Evolutionary conservation across 768 basidiomycete genomes (phyloP), one percentile per base, ranked within the genome.

Genomic region (Trametes cinnabarina): DNA sequence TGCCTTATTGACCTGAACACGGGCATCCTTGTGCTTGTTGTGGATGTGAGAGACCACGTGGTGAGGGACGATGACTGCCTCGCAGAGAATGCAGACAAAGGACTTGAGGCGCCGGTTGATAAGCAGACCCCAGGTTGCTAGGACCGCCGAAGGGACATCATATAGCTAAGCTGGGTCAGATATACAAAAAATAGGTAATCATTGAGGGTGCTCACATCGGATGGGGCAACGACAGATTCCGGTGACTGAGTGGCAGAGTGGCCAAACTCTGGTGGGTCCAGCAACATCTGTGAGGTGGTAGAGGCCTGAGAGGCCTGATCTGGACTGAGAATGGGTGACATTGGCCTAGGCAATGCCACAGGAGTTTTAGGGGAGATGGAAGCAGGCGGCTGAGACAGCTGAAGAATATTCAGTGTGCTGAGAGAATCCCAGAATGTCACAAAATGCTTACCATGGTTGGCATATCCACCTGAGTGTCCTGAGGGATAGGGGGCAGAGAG

Each of bases 61-160:
- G 40, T 7, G 7, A 12, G 51, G 51, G 1, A 42, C 7, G 15
- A 53, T 35, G 7, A 53, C 41, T 3, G 19, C 25, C 17, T 53
- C 26, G 19, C 51, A 53, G 28, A 22, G 4, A 14, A 53, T n/a
- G 28, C 51, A 53, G 23, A 53, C 19, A 26, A 53, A 28, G 23
- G 26, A 9, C 39, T 53, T 42, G 39, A 53, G 51, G 17, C 51
- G 51, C 9, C 51, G 51, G 41, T 53, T 53, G 41, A 53, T 53
- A 10, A 41, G 51, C 20, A 53, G 14, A 17, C 51, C 51, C 51
- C 51, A 53, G 5, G 41, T 42, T 2, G 40, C 14, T 10, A 53
- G 30, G 35, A 28, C 23, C 4, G 26, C 51, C 2, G 4, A 4
- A 8, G 51, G 28, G 14, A 53, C 51, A 32, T 53, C 51, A 20